Evolutionary conservation across 1,284 basidiomycete genomes (phyloP).

Genomic region (Farysia itapuensis): DNA sequence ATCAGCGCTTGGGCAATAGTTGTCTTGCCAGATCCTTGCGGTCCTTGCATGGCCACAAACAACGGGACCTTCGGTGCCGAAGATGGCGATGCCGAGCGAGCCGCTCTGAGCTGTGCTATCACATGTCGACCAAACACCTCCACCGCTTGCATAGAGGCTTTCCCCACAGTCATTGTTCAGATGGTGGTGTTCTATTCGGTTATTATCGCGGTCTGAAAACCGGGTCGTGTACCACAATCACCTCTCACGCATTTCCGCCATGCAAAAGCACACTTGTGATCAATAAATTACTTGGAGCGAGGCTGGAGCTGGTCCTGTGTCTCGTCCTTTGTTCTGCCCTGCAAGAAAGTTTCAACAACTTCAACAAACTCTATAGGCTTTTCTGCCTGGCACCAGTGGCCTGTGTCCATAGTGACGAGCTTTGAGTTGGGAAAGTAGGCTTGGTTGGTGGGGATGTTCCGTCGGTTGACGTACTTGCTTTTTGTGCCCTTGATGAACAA

Average conservation of each 20-base stretch:
- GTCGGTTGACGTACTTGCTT: constrained; percentile 71
- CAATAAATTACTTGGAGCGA: constrained; percentile 6
- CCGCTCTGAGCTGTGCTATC: constrained; percentile 10
- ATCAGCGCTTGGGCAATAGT: constrained; percentile 18
- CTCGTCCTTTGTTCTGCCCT: constrained; percentile 17
- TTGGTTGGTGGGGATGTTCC: constrained; percentile 67
- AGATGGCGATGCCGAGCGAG: not conserved
- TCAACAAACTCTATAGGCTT: constrained; percentile 60
- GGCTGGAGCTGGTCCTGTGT: constrained; percentile 21
- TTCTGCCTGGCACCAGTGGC: constrained; percentile 62
- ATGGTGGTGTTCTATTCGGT: too few relatives aligned
- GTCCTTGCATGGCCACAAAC: constrained; percentile 37
- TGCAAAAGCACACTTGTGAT: too few relatives aligned
- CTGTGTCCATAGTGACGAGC: constrained; percentile 58
- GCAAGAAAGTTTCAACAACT: constrained; percentile 54
- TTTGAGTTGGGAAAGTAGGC: constrained; percentile 71
- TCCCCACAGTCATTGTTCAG: not conserved
- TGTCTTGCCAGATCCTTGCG: constrained; percentile 34
- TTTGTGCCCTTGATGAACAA: constrained; percentile 75
- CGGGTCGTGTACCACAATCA: too few relatives aligned
- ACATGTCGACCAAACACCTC: constrained; percentile 26
- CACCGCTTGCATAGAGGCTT: constrained; percentile 4
- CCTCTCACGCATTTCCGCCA: too few relatives aligned
- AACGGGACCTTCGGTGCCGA: constrained; percentile 12
- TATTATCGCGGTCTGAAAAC: too few relatives aligned